phyloP scores from a whole-genome alignment of 305 asterid species.

The Striga hermonthica region DNA sequence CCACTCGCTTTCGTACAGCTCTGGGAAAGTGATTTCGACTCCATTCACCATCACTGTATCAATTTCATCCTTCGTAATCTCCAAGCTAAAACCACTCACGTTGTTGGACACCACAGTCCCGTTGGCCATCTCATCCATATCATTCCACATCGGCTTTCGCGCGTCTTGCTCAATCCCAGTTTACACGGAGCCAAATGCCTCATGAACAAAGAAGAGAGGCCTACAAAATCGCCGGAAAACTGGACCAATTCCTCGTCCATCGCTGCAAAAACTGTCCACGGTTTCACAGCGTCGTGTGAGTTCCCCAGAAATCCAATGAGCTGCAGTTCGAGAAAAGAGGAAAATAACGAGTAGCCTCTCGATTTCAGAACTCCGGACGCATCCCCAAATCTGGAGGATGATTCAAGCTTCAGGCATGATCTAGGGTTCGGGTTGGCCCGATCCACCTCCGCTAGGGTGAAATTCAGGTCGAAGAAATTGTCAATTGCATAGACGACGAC shows the following conservation, averaged over 20 bases:
- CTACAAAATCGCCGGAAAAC: conserved; percentile 46
- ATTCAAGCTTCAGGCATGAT: conserved; percentile 41
- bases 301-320: conserved; percentile 43
- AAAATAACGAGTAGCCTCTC: conserved; percentile 64
- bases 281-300: conserved; percentile 28
- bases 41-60: too few relatives aligned
- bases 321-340: conserved; percentile 72
- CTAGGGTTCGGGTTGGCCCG: conserved; percentile 8
- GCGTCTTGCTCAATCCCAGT: too few relatives aligned
- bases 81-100: too few relatives aligned
- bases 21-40: too few relatives aligned
- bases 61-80: too few relatives aligned
- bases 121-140: conserved; percentile 37
- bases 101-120: too few relatives aligned
- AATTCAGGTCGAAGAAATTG: conserved; percentile 46
- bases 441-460: conserved; percentile 30
- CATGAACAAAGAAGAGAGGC: conserved; percentile 46
- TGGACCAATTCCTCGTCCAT: conserved; percentile 48
- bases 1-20: too few relatives aligned
- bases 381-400: conserved; percentile 40
- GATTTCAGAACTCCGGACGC: conserved; percentile 53
- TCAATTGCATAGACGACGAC: conserved; percentile 54
- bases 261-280: conserved; percentile 69
- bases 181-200: conserved; percentile 71
- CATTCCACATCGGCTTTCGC: conserved; percentile 52